Conservation (phyloP, 2,329 filamentous ascomycete species). For the Akanthomyces muscarius region DNA sequence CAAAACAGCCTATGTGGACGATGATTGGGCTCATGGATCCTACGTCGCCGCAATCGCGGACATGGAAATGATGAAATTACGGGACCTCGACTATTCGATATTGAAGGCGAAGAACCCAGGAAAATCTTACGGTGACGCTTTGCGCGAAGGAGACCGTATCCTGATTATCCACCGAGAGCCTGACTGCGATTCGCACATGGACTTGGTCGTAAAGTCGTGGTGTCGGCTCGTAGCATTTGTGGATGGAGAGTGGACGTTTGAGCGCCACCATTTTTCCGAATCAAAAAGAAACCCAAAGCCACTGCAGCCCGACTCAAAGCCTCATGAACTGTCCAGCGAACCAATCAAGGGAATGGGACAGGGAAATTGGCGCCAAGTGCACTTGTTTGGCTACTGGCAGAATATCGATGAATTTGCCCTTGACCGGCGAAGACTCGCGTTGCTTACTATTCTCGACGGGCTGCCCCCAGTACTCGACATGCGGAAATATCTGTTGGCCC, state of each 20-base stretch:
- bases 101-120: background rate
- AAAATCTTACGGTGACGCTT: background rate
- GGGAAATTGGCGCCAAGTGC: background rate
- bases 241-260: constrained; percentile 5
- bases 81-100: background rate
- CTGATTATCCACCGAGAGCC: background rate
- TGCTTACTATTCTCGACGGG: constrained; percentile 49
- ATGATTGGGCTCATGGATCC: constrained; percentile 10
- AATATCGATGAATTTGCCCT: constrained; percentile 24
- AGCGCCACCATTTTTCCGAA: background rate
- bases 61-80: background rate
- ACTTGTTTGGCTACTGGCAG: constrained; percentile 24
- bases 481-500: constrained; percentile 42
- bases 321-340: background rate
- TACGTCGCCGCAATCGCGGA: background rate
- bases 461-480: constrained; percentile 61
- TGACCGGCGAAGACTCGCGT: constrained; percentile 18
- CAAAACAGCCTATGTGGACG: constrained; percentile 26
- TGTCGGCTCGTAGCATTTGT: background rate
- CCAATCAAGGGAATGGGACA: background rate
- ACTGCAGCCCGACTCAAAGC: background rate
- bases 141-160: background rate
- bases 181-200: background rate
- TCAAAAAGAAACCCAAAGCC: background rate
- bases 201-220: constrained; percentile 3